Evolutionary conservation across 768 basidiomycete genomes (phyloP).

Genomic region (Clitopilus hobsonii): DNA sequence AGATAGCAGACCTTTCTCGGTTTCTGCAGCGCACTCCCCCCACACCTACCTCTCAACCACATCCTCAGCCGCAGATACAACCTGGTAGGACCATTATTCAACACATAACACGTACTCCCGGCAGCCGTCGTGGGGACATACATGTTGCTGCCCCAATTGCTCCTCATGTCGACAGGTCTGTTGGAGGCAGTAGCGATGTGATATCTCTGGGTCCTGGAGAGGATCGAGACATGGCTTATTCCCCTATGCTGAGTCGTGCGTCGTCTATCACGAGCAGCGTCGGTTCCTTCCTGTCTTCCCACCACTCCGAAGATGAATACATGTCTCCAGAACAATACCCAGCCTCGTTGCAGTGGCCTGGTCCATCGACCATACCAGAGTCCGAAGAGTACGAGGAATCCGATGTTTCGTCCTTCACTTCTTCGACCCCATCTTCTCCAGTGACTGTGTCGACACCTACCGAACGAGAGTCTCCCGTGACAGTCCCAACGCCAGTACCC

Average conservation of each 20-base stretch:
- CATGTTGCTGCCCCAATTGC: slow-evolving; percentile 7
- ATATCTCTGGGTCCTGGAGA: slow-evolving; percentile 25
- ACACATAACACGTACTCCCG: background rate
- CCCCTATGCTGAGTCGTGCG: slow-evolving; percentile 28
- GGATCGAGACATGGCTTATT: slow-evolving; percentile 18
- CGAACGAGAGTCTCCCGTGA: background rate
- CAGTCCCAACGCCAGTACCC: background rate
- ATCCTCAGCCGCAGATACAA: slow-evolving; percentile 4
- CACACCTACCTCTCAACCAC: too few relatives aligned
- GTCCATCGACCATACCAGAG: slow-evolving; percentile 9
- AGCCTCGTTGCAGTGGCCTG: slow-evolving; percentile 15
- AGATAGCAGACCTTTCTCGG: slow-evolving; percentile 59
- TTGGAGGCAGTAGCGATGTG: slow-evolving; percentile 37
- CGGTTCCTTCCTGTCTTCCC: slow-evolving; percentile 44
- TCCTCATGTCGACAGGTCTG: slow-evolving; percentile 32
- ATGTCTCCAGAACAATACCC: slow-evolving; percentile 9
- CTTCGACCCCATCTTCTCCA: slow-evolving; percentile 10
- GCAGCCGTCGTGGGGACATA: slow-evolving; percentile 7
- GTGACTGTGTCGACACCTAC: slow-evolving; percentile 6
- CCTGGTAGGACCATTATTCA: background rate
- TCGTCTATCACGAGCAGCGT: slow-evolving; percentile 38
- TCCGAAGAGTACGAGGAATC: background rate
- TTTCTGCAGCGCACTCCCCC: slow-evolving; percentile 43
- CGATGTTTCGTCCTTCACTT: slow-evolving; percentile 7
- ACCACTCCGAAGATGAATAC: slow-evolving; percentile 66